Conservation (phyloP, 1,139 yeast species). For the Williopsis jadinii region DNA sequence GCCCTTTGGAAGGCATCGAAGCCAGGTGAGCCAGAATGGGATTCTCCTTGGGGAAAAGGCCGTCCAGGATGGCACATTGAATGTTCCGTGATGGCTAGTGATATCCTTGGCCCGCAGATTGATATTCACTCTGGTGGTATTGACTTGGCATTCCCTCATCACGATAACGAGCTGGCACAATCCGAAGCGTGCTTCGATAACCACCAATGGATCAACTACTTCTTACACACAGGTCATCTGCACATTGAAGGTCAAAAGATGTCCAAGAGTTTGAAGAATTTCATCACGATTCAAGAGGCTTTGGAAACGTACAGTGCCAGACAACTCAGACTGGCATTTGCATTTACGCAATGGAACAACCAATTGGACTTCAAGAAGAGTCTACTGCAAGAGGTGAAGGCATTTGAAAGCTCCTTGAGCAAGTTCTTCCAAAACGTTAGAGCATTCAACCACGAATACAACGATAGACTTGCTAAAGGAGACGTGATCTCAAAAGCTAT, state of each 20-base stretch:
- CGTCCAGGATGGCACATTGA: slow-evolving; percentile 99
- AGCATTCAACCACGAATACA: slow-evolving; percentile 62
- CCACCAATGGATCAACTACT: slow-evolving; percentile 94
- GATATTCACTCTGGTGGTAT: slow-evolving; percentile 98
- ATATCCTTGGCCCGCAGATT: slow-evolving; percentile 71
- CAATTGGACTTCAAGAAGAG: slow-evolving; percentile 88
- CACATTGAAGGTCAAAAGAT: slow-evolving; percentile 98
- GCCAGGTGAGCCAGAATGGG: slow-evolving; percentile 97
- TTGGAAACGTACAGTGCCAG: slow-evolving; percentile 62
- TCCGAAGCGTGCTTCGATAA: slow-evolving; percentile 88
- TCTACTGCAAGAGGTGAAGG: slow-evolving; percentile 66
- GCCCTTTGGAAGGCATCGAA: slow-evolving; percentile 96
- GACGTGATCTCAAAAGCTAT: slow-evolving; percentile 50
- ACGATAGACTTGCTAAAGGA: slow-evolving; percentile 34
- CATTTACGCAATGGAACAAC: slow-evolving; percentile 86
- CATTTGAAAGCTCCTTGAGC: slow-evolving; percentile 64
- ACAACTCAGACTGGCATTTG: slow-evolving; percentile 85
- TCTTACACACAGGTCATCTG: slow-evolving; percentile 93
- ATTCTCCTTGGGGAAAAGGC: slow-evolving; percentile 93
- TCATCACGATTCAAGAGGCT: slow-evolving; percentile 92
- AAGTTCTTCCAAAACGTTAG: slow-evolving; percentile 82
- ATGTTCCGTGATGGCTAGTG: slow-evolving; percentile 98
- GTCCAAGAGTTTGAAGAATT: slow-evolving; percentile 92
- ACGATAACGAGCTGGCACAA: slow-evolving; percentile 96
- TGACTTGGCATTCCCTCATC: slow-evolving; percentile 98